phyloP scores from a whole-genome alignment of 2,329 filamentous ascomycete species.

The Aspergillus hiratsukae region DNA sequence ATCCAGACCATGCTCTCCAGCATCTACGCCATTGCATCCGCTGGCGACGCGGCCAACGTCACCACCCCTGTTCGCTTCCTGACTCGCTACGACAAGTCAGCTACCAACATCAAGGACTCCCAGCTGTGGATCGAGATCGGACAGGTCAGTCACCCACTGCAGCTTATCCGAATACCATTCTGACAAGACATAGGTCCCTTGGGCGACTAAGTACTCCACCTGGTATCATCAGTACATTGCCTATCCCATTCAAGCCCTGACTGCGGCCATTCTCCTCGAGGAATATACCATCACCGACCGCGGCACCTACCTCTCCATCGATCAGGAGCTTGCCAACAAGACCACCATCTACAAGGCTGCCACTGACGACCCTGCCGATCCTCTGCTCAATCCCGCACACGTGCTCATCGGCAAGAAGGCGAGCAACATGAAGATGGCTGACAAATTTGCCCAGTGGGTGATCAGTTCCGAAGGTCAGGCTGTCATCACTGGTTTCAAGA shows the following conservation, averaged over 20 bases:
- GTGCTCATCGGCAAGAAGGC: constrained; percentile 36
- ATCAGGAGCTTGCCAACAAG: constrained; percentile 27
- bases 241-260: constrained; percentile 45
- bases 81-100: constrained; percentile 46
- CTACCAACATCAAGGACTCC: constrained; percentile 48
- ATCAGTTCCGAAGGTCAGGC: constrained; percentile 31
- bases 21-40: constrained; percentile 23
- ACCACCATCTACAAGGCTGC: constrained; percentile 29
- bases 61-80: constrained; percentile 39
- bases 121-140: constrained; percentile 45
- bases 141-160: constrained; percentile 23
- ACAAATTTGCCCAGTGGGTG: constrained; percentile 39
- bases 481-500: constrained; percentile 36
- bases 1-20: constrained; percentile 32
- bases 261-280: constrained; percentile 36
- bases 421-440: constrained; percentile 30
- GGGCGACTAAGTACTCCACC: constrained; percentile 41
- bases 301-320: constrained; percentile 43
- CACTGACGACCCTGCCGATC: constrained; percentile 35
- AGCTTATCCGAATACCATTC: not conserved
- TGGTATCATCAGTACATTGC: constrained; percentile 48
- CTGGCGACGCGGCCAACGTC: constrained; percentile 30
- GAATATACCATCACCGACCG: constrained; percentile 48
- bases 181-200: constrained; percentile 34
- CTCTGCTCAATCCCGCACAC: constrained; percentile 43